Base-by-base conservation (phyloP, 768 basidiomycete species). In the Collybia nuda region DNA sequence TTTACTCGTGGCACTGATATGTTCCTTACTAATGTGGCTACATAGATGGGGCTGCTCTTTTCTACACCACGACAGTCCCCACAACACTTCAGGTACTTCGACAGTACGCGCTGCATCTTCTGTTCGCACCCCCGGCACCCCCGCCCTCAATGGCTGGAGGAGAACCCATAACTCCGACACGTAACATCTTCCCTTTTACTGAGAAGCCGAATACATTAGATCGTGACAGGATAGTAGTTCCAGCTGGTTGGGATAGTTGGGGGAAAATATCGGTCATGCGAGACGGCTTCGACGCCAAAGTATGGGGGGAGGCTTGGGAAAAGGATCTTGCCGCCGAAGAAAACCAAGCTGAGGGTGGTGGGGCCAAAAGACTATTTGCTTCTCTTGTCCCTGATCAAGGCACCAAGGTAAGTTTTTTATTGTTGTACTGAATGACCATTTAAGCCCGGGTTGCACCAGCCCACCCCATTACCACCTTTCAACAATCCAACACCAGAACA, bases 231-330 rank as follows among this genome's bases (percentile, higher is more conserved):
- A 87, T 98, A 45, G 82, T 97, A 39, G 85, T 98, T 5, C 97
- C 96, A 1, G 82, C 92, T 1, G 97, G 97, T 1, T 99, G 97
- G 97, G 97, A 98, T 63, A 92, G 90, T 57, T 97, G 93, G 90
- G 94, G 95, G 0, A 98, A 98, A 74, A 96, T 98, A 50, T 75
- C 79, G 2, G 88, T 98, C 1, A 70, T 98, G 48, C 73, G 93
- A 49, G 97, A 98, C 36, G 90, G 90, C 0, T 99, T 98, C 59
- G 93, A 97, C 47, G 84, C 90, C 1, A 85, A 82, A 53, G 62
- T 73, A 41, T 89, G 86, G 84, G 88, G 85, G 3, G 87, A 89
- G 50, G 87, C 84, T 36, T 92, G 85, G 86, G 89, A 90, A 55
- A 70, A 74, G 35, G 90, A 93, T 56, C 64, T 93, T 12, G 80